Conservation (phyloP, 306 rosid species). For the Pachyrhizus erosus region DNA sequence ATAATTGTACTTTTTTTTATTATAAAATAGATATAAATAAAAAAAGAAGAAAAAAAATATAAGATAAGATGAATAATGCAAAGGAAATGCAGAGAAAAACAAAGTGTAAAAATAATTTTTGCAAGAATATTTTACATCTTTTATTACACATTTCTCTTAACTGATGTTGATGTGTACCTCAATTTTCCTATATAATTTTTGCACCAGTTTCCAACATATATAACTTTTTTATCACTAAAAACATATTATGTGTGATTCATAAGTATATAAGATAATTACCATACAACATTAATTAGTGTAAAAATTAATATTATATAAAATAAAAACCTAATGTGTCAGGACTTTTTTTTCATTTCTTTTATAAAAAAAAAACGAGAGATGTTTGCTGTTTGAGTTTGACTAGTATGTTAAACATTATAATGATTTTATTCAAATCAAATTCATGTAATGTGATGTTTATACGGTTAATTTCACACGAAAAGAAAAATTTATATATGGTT, state of each 20-base stretch:
- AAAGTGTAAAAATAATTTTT: too few species aligned
- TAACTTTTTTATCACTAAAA: background rate
- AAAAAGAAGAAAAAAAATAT: background rate
- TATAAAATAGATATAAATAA: background rate
- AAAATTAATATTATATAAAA: too few species aligned
- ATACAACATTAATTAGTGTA: too few species aligned
- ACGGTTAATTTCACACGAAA: background rate
- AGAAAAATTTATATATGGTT: too few species aligned
- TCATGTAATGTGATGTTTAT: background rate
- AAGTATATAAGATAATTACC: background rate
- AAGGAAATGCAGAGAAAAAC: too few species aligned
- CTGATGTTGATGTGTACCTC: too few species aligned
- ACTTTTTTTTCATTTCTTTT: too few species aligned
- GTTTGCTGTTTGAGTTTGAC: background rate
- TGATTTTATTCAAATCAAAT: background rate
- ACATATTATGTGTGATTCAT: background rate
- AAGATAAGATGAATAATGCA: background rate
- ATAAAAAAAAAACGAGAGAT: too few species aligned
- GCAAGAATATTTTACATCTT: too few species aligned
- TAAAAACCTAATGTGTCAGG: too few species aligned
- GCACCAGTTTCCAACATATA: background rate
- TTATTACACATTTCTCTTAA: too few species aligned
- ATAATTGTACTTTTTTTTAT: background rate
- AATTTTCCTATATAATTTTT: background rate
- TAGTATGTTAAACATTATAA: background rate